These are phyloP conservation scores for Vanderwaltozyma yarrowii DNA, from an alignment of 805 yeast species.

Conservation along the genomic window DNA sequence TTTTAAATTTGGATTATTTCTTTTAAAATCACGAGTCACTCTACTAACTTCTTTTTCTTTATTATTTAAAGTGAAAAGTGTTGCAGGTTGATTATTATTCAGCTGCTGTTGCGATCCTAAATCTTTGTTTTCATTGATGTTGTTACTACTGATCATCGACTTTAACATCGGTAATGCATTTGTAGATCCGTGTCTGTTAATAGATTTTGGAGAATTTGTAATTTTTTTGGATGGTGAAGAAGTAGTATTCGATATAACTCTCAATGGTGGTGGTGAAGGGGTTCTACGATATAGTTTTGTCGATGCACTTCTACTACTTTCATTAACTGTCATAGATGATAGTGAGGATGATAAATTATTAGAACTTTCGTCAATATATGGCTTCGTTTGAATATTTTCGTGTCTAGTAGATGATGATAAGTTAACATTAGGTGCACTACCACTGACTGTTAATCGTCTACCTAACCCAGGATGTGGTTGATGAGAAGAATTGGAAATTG, in stretches of 20 bases:
- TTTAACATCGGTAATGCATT: too few relatives aligned
- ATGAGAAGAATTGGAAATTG: slow-evolving; percentile 9
- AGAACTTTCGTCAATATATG: slow-evolving; percentile 6
- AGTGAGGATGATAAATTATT: slow-evolving; percentile 1
- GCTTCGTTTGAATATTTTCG: slow-evolving; percentile 2
- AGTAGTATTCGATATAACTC: slow-evolving; percentile 1
- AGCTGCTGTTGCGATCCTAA: too few relatives aligned
- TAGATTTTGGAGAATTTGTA: slow-evolving; percentile 7
- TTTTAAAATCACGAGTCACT: slow-evolving; percentile 27
- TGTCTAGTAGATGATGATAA: slow-evolving; percentile 19
- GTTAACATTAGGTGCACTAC: slow-evolving; percentile 7
- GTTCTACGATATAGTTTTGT: slow-evolving; percentile 23
- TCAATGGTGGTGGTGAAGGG: slow-evolving; percentile 42
- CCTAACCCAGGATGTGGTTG: slow-evolving; percentile 11
- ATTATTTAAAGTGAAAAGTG: too few relatives aligned
- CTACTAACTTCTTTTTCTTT: slow-evolving; percentile 19
- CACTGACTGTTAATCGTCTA: slow-evolving; percentile 24
- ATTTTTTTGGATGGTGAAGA: slow-evolving; percentile 10
- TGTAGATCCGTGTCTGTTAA: too few relatives aligned
- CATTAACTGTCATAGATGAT: slow-evolving; percentile 1
- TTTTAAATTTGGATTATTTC: slow-evolving; percentile 46
- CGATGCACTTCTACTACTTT: slow-evolving; percentile 11
- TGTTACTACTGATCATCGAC: too few relatives aligned
- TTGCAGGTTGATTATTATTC: too few relatives aligned
- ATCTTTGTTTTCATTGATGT: slow-evolving; percentile 26